Conservation (phyloP, 192 early-diverging fungal species). For the Haplosporangium gracile region DNA sequence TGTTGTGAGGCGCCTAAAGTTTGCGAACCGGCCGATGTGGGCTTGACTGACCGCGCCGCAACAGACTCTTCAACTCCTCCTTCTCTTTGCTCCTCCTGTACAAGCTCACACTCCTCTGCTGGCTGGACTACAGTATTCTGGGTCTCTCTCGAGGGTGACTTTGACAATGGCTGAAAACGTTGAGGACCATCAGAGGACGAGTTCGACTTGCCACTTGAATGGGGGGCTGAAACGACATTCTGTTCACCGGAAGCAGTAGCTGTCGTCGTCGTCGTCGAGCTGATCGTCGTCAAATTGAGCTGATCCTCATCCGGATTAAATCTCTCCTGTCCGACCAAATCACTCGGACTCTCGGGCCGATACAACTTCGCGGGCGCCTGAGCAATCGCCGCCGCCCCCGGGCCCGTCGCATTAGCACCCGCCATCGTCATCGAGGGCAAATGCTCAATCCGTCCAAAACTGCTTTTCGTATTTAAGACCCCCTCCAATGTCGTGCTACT, state of each 20-base stretch:
- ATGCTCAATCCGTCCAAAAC: slow-evolving; percentile 31
- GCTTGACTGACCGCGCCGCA: background rate
- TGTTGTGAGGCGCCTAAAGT: background rate
- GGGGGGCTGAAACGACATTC: background rate
- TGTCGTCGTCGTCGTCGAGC: background rate
- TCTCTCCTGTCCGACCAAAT: slow-evolving; percentile 33
- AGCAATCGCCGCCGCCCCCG: background rate
- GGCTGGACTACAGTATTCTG: background rate
- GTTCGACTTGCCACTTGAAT: background rate
- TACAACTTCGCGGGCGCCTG: slow-evolving; percentile 2
- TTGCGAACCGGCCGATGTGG: background rate
- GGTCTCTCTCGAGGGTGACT: background rate
- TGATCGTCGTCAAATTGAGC: slow-evolving; percentile 10
- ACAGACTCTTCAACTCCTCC: background rate
- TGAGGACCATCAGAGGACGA: background rate
- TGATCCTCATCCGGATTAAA: slow-evolving; percentile 53
- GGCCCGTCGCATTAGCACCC: too few species aligned
- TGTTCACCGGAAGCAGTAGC: background rate
- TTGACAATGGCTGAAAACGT: background rate
- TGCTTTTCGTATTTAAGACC: slow-evolving; percentile 14
- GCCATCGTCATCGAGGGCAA: slow-evolving; percentile 18
- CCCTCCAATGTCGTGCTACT: slow-evolving; percentile 34
- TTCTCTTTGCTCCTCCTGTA: background rate
- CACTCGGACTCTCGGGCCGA: slow-evolving; percentile 39
- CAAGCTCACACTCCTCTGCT: background rate